Conservation (phyloP, 192 early-diverging fungal genomes). For the Coemansia sp. region DNA sequence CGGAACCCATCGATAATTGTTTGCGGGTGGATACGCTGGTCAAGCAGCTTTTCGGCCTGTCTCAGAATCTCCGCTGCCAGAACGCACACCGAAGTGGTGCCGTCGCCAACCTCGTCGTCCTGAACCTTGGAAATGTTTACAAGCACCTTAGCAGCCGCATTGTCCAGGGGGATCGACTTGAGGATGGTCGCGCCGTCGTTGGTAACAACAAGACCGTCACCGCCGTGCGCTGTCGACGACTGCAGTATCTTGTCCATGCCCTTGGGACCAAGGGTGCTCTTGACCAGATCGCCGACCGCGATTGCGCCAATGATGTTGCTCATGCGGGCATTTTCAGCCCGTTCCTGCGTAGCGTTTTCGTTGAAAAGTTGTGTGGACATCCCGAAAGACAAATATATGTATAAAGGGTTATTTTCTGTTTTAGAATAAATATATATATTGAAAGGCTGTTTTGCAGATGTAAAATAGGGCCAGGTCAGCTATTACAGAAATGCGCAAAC, state of each 20-base stretch:
- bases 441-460: not conserved
- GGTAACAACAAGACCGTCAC: constrained; percentile 86
- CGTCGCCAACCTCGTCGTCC: constrained; percentile 99
- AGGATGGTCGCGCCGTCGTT: constrained; percentile 99
- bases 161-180: constrained; percentile 95
- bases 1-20: constrained; percentile 97
- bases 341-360: constrained; percentile 93
- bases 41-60: constrained; percentile 89
- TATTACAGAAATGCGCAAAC: not conserved
- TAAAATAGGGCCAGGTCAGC: not conserved
- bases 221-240: constrained; percentile 62
- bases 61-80: constrained; percentile 94
- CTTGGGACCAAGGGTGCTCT: constrained; percentile 96
- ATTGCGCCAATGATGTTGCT: constrained; percentile 93
- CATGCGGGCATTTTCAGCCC: constrained; percentile 96
- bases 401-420: constrained; percentile 3
- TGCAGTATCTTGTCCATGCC: constrained; percentile 99
- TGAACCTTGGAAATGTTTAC: constrained; percentile 99
- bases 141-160: constrained; percentile 96
- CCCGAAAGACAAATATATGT: not conserved
- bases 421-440: not conserved
- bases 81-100: constrained; percentile 98
- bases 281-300: constrained; percentile 97
- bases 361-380: constrained; percentile 86
- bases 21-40: constrained; percentile 95